These are phyloP conservation scores for Aspergillus hiratsukae DNA, from an alignment of 2,329 filamentous ascomycete species.

Conservation along the genomic window DNA sequence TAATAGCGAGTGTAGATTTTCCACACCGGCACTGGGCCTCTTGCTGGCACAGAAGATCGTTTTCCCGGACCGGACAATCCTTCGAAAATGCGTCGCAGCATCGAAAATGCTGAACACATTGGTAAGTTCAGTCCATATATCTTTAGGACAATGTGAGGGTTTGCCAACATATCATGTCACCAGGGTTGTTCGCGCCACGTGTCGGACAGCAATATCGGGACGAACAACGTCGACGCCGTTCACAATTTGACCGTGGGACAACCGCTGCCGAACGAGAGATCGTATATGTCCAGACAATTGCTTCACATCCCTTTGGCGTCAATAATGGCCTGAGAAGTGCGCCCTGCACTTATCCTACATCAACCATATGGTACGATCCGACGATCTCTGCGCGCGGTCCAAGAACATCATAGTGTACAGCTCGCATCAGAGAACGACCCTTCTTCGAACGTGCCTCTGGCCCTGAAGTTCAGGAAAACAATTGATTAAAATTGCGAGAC, in stretches of 20 bases:
- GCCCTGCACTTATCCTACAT: slow-evolving; percentile 22
- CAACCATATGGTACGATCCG: slow-evolving; percentile 21
- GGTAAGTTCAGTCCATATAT: slow-evolving; percentile 43
- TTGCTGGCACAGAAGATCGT: slow-evolving; percentile 65
- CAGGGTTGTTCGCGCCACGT: slow-evolving; percentile 68
- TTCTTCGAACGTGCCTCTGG: not conserved
- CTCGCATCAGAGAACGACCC: not conserved
- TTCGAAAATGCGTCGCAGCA: slow-evolving; percentile 81
- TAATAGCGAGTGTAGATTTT: slow-evolving; percentile 47
- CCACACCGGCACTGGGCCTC: slow-evolving; percentile 45
- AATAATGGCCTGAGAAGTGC: slow-evolving; percentile 18
- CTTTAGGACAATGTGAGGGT: slow-evolving; percentile 31
- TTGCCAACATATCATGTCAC: not conserved
- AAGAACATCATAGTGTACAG: slow-evolving; percentile 12
- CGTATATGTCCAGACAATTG: slow-evolving; percentile 23
- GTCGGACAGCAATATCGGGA: slow-evolving; percentile 68
- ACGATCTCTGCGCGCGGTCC: slow-evolving; percentile 15
- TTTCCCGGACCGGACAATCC: slow-evolving; percentile 80
- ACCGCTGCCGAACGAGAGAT: slow-evolving; percentile 65
- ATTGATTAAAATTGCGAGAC: not conserved
- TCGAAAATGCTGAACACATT: slow-evolving; percentile 79
- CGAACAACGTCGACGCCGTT: slow-evolving; percentile 70
- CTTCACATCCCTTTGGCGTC: slow-evolving; percentile 14
- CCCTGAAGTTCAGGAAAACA: not conserved
- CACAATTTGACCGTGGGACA: slow-evolving; percentile 78